Evolutionary conservation across 208 protist genomes (phyloP).

Genomic region (Willaertia magna): DNA sequence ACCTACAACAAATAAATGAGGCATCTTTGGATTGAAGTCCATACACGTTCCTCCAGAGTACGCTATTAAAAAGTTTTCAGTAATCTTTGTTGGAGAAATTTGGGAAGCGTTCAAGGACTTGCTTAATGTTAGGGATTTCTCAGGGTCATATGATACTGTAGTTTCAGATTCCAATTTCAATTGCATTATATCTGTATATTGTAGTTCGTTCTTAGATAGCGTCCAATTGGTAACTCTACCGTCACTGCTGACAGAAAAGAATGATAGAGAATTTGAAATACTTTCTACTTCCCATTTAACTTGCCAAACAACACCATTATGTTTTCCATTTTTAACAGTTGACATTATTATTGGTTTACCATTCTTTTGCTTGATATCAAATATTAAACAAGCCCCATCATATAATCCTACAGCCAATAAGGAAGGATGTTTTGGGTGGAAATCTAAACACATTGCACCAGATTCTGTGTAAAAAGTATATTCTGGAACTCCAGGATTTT

Average conservation of each 20-base stretch:
- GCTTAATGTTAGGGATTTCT: neutral
- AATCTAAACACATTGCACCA: constrained; percentile 87
- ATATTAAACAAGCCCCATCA: constrained; percentile 70
- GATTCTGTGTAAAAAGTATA: constrained; percentile 68
- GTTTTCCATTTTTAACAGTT: constrained; percentile 82
- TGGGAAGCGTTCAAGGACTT: neutral
- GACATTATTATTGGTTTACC: constrained; percentile 67
- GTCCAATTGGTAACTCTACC: constrained; percentile 84
- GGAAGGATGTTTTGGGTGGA: constrained; percentile 69
- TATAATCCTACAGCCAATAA: constrained; percentile 85
- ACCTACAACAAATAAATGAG: constrained; percentile 81
- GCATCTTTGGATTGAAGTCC: constrained; percentile 71
- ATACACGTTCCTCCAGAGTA: constrained; percentile 85
- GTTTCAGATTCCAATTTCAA: constrained; percentile 29
- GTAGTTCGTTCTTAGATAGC: constrained; percentile 82
- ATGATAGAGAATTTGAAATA: constrained; percentile 55
- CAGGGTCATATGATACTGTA: neutral
- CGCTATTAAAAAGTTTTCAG: constrained; percentile 60
- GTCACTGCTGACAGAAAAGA: constrained; percentile 87
- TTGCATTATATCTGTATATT: constrained; percentile 74
- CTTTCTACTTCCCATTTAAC: constrained; percentile 55
- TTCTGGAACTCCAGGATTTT: constrained; percentile 84
- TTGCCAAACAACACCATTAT: constrained; percentile 91
- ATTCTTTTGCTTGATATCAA: constrained; percentile 59
- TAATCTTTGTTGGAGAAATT: constrained; percentile 36